These are phyloP conservation scores for Macrolepiota albuminosa DNA, from an alignment of 768 basidiomycete species.

Conservation along the genomic window DNA sequence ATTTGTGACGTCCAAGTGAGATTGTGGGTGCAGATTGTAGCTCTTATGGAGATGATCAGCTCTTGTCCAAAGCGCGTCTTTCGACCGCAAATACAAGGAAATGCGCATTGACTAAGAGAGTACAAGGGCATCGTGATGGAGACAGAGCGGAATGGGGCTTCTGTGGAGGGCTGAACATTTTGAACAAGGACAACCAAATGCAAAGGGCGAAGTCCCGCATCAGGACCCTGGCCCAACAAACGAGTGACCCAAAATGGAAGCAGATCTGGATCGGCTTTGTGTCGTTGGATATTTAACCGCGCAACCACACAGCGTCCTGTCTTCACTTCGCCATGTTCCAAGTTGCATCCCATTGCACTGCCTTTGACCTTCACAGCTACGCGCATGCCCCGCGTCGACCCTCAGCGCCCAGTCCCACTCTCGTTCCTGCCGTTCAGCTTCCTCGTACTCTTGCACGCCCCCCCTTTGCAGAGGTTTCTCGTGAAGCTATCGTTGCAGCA, in stretches of 20 bases:
- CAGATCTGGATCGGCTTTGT: constrained; percentile 29
- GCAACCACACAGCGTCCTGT: constrained; percentile 4
- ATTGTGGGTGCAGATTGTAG: constrained; percentile 16
- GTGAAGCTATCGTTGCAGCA: constrained; percentile 55
- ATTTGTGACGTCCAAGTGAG: background rate
- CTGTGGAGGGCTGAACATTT: background rate
- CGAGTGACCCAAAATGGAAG: constrained; percentile 31
- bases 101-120: constrained; percentile 1
- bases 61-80: background rate
- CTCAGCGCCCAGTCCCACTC: constrained; percentile 14
- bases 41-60: constrained; percentile 3
- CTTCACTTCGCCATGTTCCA: constrained; percentile 36
- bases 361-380: constrained; percentile 35
- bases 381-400: constrained; percentile 26
- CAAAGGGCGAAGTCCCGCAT: constrained; percentile 15
- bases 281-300: constrained; percentile 24
- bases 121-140: constrained; percentile 27
- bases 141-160: constrained; percentile 13
- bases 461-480: constrained; percentile 48
- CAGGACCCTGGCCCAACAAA: constrained; percentile 28
- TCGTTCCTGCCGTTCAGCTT: constrained; percentile 47
- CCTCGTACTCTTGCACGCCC: constrained; percentile 71
- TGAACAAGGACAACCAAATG: constrained; percentile 26
- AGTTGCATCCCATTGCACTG: constrained; percentile 38
- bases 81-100: constrained; percentile 5